Evolutionary conservation across 805 yeast genomes (phyloP).

Genomic region (Candida jianshihensis): DNA sequence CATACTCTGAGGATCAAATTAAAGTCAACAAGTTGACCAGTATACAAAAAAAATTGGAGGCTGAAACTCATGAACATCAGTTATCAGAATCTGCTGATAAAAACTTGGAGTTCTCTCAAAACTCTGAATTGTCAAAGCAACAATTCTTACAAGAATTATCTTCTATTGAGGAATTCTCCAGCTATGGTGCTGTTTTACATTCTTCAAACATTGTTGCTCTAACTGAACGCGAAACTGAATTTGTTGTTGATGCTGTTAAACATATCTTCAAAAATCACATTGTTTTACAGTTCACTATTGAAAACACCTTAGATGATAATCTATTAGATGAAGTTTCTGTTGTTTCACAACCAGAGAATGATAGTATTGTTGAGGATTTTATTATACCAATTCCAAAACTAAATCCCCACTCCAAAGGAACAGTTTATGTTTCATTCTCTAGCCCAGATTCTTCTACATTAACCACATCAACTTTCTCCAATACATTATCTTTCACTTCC

Average conservation of each 20-base stretch:
- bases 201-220: conserved; percentile 58
- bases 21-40: conserved; percentile 55
- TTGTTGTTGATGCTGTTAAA: conserved; percentile 76
- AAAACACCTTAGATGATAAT: conserved; percentile 77
- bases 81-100: conserved; percentile 1
- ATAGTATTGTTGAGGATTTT: conserved; percentile 53
- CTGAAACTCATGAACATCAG: conserved; percentile 18
- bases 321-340: conserved; percentile 73
- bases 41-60: conserved; percentile 32
- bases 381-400: conserved; percentile 68
- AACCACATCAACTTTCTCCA: conserved; percentile 47
- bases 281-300: conserved; percentile 74
- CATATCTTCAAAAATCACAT: conserved; percentile 72
- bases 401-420: conserved; percentile 63
- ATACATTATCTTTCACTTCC: conserved; percentile 64
- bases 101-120: conserved; percentile 15
- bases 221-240: conserved; percentile 91
- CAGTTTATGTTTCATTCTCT: conserved; percentile 69
- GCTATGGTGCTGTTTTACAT: conserved; percentile 70
- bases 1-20: conserved; percentile 57
- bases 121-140: conserved; percentile 41
- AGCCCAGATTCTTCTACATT: conserved; percentile 44
- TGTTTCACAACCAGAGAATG: conserved; percentile 51
- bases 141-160: conserved; percentile 65
- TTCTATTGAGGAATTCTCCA: conserved; percentile 63